Percentiles rank a stretch among this genome's conserved stretches.
Evolutionary conservation across 1,139 yeast genomes (phyloP).

Genomic region (Entelexis sorbosivorans): DNA sequence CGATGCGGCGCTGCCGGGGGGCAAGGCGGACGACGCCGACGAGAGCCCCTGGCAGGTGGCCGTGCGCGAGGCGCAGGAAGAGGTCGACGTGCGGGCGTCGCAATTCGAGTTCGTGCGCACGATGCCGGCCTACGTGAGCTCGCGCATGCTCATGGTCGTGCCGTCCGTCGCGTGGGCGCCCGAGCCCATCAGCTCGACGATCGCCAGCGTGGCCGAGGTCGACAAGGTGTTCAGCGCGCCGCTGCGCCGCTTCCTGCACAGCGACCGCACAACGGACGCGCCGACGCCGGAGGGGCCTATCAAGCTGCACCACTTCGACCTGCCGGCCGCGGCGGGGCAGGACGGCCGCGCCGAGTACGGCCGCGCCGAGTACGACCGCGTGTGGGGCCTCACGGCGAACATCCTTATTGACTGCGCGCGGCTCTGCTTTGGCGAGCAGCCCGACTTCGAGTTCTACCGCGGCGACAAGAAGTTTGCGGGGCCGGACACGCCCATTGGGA

Average conservation of each 20-base stretch:
- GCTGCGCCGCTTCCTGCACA: slow-evolving; percentile 21
- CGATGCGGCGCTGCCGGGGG: slow-evolving; percentile 85
- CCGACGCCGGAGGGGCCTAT: background rate
- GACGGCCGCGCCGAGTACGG: too few relatives aligned
- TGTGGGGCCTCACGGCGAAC: slow-evolving; percentile 29
- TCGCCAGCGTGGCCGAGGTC: slow-evolving; percentile 25
- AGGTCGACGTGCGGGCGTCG: slow-evolving; percentile 52
- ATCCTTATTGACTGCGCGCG: slow-evolving; percentile 28
- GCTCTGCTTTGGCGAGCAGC: slow-evolving; percentile 10
- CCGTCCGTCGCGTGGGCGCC: slow-evolving; percentile 43
- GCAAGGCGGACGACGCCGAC: slow-evolving; percentile 54
- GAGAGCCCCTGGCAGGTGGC: slow-evolving; percentile 68
- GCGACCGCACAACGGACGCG: background rate
- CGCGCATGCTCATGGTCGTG: slow-evolving; percentile 65
- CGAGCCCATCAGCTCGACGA: slow-evolving; percentile 2
- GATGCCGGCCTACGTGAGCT: slow-evolving; percentile 62
- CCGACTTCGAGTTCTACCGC: slow-evolving; percentile 13
- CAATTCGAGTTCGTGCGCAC: slow-evolving; percentile 43
- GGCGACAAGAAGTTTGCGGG: slow-evolving; percentile 4
- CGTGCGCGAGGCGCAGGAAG: slow-evolving; percentile 71
- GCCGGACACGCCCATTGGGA: slow-evolving; percentile 6
- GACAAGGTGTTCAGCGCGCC: slow-evolving; percentile 25
- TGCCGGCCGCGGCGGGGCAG: slow-evolving; percentile 4
- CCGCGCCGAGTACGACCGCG: slow-evolving; percentile 14
- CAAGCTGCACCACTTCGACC: slow-evolving; percentile 11